Conservation (phyloP, 805 yeast species). For the Babjeviella inositovora region DNA sequence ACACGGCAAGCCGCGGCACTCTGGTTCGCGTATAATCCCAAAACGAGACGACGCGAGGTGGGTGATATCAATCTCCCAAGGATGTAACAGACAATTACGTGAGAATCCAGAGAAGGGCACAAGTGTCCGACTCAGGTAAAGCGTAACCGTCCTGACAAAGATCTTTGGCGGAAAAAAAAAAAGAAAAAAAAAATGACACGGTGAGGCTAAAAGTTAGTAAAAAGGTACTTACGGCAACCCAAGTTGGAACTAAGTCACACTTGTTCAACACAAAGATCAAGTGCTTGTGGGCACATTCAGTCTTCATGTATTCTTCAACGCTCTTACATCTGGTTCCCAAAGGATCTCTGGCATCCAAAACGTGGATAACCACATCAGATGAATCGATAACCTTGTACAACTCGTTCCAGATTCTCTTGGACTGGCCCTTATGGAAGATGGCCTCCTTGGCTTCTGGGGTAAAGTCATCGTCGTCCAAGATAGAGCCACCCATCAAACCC, state of each 20-base stretch:
- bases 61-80: conserved; percentile 73
- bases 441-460: conserved; percentile 88
- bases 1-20: no score
- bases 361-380: conserved; percentile 93
- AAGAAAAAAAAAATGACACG: conserved; percentile 2
- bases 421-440: conserved; percentile 92
- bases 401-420: conserved; percentile 98
- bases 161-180: conserved; percentile 47
- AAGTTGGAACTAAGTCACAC: conserved; percentile 96
- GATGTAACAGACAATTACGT: conserved; percentile 88
- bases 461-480: conserved; percentile 63
- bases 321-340: conserved; percentile 88
- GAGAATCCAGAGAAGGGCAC: conserved; percentile 10
- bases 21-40: conserved; percentile 24
- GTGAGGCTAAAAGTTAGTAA: conserved; percentile 2
- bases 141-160: conserved; percentile 74
- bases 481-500: conserved; percentile 66
- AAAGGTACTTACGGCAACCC: conserved; percentile 90
- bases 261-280: conserved; percentile 87
- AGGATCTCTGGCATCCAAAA: conserved; percentile 95
- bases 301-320: conserved; percentile 83
- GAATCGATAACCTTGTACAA: conserved; percentile 94
- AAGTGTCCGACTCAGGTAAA: no score
- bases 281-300: conserved; percentile 95
- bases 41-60: conserved; percentile 34